Conservation (phyloP, 2,329 filamentous ascomycete genomes). For the Fusarium palustre region DNA sequence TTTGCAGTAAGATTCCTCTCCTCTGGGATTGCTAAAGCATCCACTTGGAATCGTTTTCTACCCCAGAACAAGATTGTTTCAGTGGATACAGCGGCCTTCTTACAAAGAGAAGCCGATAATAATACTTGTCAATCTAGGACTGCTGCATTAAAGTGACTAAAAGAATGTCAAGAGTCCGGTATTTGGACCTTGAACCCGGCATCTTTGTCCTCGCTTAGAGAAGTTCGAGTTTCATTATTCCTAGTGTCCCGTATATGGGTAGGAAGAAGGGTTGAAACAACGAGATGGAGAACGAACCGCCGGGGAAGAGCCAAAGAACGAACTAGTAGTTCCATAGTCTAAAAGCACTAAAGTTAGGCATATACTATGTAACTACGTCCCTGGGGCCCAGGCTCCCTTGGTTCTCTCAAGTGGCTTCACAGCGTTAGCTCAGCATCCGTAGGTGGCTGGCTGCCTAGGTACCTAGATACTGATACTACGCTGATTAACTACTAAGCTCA, state of each 20-base stretch:
- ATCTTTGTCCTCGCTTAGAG: conserved; percentile 37
- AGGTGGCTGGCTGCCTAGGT: too few species aligned
- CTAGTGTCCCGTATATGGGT: conserved; percentile 1
- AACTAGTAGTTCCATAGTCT: neutral
- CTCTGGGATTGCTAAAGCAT: neutral
- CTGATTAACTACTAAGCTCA: neutral
- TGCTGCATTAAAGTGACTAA: neutral
- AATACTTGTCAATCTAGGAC: neutral
- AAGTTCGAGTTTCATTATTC: conserved; percentile 30
- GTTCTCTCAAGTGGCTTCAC: neutral
- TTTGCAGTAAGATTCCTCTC: neutral
- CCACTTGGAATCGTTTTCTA: conserved; percentile 3
- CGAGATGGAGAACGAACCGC: conserved; percentile 26
- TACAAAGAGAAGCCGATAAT: conserved; percentile 1
- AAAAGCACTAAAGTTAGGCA: neutral
- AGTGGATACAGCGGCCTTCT: conserved; percentile 9
- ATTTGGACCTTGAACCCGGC: conserved; percentile 16
- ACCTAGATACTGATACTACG: neutral
- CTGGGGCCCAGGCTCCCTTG: neutral
- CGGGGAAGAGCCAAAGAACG: conserved; percentile 11
- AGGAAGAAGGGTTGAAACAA: conserved; percentile 34
- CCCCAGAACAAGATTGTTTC: conserved; percentile 7
- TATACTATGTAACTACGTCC: neutral
- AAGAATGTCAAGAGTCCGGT: conserved; percentile 23
- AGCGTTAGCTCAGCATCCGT: neutral